Evolutionary conservation across 208 protist genomes (phyloP), one percentile per base, ranked within the genome.

Genomic region (Acanthamoeba lugdunensis): DNA sequence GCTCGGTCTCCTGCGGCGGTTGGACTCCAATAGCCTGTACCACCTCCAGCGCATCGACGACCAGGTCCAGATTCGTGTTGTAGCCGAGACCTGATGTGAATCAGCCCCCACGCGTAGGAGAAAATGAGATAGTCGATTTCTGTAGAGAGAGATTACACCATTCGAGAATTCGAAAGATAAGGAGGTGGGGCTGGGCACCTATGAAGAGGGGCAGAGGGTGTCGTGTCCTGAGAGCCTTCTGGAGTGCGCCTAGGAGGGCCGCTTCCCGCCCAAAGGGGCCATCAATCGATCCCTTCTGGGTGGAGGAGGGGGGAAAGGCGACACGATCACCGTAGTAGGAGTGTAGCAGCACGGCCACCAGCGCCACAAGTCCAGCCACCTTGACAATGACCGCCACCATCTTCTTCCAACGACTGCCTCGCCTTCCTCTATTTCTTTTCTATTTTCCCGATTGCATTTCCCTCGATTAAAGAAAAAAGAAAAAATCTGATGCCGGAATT

Each of bases 41-140:
- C 33, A 93, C 69, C 25, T 93, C 69, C 45, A 82, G 48, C 13
- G 89, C 89, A n/a, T 82, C 50, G 41, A 63, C 89, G 16, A 93
- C 69, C 50, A 93, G 50, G 23, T 93, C 89, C 8, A 93, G 71
- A 63, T 93, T 93, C 7, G 89, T 82, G 48, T 93, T 93, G 89
- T 93, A 93, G 63, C 67, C 89, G 2, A 93, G 52, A 63, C 77
- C 77, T 85, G 48, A 14, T 16, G 14, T 16, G 14, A 9, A 56
- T 16, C 52, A 4, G 52, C 52, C 52, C 52, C 2, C 13, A 4
- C 2, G 2, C 52, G 52, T 4, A 56, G 52, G 52, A 56, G 14
- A 9, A 16, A 50, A 7, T 50, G 41, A 81, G 5, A 7, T 18
- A 41, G 37, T 3, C 0, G 41, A 79, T 23, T 52, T 37, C 21